Percentiles rank a stretch among this genome's conserved stretches.
Conservation (phyloP, 1,284 basidiomycete genomes). For the Caloboletus inedulis region DNA sequence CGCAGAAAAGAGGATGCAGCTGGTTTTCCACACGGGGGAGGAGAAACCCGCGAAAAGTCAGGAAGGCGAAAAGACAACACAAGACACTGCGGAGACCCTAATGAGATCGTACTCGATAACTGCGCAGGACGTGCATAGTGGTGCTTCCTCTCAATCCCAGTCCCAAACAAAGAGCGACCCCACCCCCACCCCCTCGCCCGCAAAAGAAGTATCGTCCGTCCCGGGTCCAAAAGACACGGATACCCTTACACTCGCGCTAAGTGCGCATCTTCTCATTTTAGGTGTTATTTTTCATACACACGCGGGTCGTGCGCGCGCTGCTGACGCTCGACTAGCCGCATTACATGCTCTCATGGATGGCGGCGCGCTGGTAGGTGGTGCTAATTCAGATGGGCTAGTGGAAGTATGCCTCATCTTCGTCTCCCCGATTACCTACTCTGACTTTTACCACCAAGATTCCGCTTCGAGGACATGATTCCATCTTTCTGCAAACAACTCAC, state of each 20-base stretch:
- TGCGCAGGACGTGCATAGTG: slow-evolving; percentile 26
- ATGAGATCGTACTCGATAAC: slow-evolving; percentile 34
- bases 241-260: slow-evolving; percentile 44
- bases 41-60: slow-evolving; percentile 7
- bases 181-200: not conserved
- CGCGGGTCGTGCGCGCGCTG: slow-evolving; percentile 43
- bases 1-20: slow-evolving; percentile 45
- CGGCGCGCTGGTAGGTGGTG: slow-evolving; percentile 44
- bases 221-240: slow-evolving; percentile 24
- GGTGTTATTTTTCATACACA: slow-evolving; percentile 59
- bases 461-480: slow-evolving; percentile 37
- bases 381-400: slow-evolving; percentile 47
- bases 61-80: slow-evolving; percentile 17
- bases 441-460: slow-evolving; percentile 32
- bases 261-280: slow-evolving; percentile 53
- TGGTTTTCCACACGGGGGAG: slow-evolving; percentile 32
- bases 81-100: slow-evolving; percentile 11
- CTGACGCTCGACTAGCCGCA: slow-evolving; percentile 47
- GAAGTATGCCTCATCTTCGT: slow-evolving; percentile 37
- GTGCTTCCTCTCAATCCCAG: slow-evolving; percentile 28
- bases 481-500: slow-evolving; percentile 60
- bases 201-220: not conserved
- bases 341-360: slow-evolving; percentile 63
- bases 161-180: slow-evolving; percentile 19
- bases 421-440: slow-evolving; percentile 4